These are phyloP conservation scores for Sanguinoderma infundibulare DNA, from an alignment of 1,284 basidiomycete genomes.

Conservation along the genomic window DNA sequence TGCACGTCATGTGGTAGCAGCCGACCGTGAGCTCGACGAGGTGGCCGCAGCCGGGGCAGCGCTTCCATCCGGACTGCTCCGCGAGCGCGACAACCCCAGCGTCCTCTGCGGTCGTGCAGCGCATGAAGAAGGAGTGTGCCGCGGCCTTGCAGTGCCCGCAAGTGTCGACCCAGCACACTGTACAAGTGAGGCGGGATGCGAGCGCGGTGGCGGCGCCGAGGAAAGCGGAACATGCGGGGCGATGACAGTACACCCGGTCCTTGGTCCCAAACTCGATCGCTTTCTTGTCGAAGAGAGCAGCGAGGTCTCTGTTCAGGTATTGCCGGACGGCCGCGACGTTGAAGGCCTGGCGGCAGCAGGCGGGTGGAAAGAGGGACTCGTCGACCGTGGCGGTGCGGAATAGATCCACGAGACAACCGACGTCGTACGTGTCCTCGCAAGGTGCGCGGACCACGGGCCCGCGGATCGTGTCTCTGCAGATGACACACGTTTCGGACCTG, in stretches of 20 bases:
- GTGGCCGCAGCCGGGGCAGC: conserved; percentile 44
- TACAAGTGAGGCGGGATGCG: conserved; percentile 35
- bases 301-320: conserved; percentile 31
- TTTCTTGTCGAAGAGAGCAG: conserved; percentile 35
- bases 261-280: conserved; percentile 41
- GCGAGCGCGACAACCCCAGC: conserved; percentile 47
- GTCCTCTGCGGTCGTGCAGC: conserved; percentile 38
- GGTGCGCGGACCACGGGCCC: conserved; percentile 33
- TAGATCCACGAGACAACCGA: conserved; percentile 40
- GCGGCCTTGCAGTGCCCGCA: conserved; percentile 50
- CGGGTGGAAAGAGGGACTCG: conserved; percentile 48
- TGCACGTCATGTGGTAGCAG: conserved; percentile 46
- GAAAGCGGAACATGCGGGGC: conserved; percentile 52
- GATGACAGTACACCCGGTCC: conserved; percentile 46
- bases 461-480: conserved; percentile 37
- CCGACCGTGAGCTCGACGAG: conserved; percentile 42
- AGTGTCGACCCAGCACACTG: conserved; percentile 40
- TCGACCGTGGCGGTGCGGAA: conserved; percentile 42
- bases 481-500: conserved; percentile 30
- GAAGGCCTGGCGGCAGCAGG: conserved; percentile 45
- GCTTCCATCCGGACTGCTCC: conserved; percentile 44
- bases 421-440: conserved; percentile 45
- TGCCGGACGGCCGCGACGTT: conserved; percentile 29
- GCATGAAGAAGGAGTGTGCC: conserved; percentile 34
- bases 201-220: conserved; percentile 45